Base-by-base conservation (phyloP, 2,329 filamentous ascomycete genomes). In the Talaromyces piceae region DNA sequence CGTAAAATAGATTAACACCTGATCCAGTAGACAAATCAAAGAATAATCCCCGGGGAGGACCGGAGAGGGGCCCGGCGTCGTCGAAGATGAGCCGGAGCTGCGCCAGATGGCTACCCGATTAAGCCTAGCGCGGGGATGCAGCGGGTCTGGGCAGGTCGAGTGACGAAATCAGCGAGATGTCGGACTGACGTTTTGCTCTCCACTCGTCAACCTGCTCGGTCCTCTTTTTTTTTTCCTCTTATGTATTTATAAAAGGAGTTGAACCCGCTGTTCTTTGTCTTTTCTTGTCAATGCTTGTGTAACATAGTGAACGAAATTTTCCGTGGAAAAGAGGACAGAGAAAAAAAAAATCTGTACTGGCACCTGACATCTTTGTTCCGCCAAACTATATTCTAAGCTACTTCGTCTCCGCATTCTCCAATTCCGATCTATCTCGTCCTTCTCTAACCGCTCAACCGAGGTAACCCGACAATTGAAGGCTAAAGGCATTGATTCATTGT, bases 381-480 rank as follows among this genome's bases (percentile, higher is more conserved):
- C 5, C 44, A 31, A 13, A 39, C 23, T 22, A 28, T 27, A 5
- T 13, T 18, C 12, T 25, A 11, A 9, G 20, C 31, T 18, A 11
- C 25, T 7, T 41, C 47, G 5, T 25, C 47, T 41, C 47, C 47
- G 39, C 47, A 49, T 46, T 31, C 44, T 49, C 47, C 26, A 41
- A 43, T 27, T 41, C 39, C 20, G 23, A 5, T 43, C n/a, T 39
- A 13, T 31, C 18, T 16, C 25, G 13, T 31, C 31, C 9, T 28
- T 46, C 4, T 27, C 25, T 27, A 60, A 55, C 62, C 62, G 62
- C 51, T 58, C 56, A 62, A 62, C 62, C 62, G 62, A 65, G 62
- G 62, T 53, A 47, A 51, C 44, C 58, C 54, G 51, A 25, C 27
- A 28, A 37, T 45, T 49, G 46, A 54, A 53, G 11, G 20, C 20